Base-by-base conservation (phyloP, 352 stramenopile genomes). In the Pythium diclinum region DNA sequence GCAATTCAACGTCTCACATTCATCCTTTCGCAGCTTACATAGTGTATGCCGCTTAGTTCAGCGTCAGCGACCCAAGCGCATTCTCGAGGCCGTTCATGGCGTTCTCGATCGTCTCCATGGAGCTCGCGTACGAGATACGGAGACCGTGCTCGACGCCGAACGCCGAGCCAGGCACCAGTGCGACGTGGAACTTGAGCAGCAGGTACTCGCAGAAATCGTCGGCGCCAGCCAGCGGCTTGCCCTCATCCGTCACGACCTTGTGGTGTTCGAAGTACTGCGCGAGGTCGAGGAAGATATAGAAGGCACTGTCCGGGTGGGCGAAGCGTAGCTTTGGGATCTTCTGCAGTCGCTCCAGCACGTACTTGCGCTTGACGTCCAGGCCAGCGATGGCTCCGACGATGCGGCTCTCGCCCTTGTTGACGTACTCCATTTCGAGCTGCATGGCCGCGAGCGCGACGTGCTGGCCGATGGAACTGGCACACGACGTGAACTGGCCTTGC, bases 281-380 rank as follows among this genome's bases (percentile, higher is more conserved):
- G 28, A 99, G 75, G 69, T 99, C 93, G 38, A 96, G 79, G 49
- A 99, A 91, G 40, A 98, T 85, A 69, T 99, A 99, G 78, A 99
- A 99, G 14, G 96, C 95, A 25, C 93, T 94, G 58, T 89, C 88
- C 23, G 96, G 95, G 64, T 97, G 84, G 25, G 85, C 77, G 32
- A 91, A 94, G 2, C 61, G 73, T 16, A 99, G 67, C 28, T 90
- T 68, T 4, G 89, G 81, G 51, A 99, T 98, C 28, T 79, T 78
- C n/a, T 71, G 56, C 19, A 99, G 73, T 17, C 85, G 74, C 40
- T 78, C 68, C 28, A 98, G 67, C 14, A 98, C 88, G 72, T 91
- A 96, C 77, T 98, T 87, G 17, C 94, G 91, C 79, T 98, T 97
- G 34, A 71, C 69, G 52, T 94, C 73, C 65, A 93, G 83, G 49